Base-by-base conservation (phyloP, 1,139 yeast genomes). In the Scheffersomyces parashehatae region DNA sequence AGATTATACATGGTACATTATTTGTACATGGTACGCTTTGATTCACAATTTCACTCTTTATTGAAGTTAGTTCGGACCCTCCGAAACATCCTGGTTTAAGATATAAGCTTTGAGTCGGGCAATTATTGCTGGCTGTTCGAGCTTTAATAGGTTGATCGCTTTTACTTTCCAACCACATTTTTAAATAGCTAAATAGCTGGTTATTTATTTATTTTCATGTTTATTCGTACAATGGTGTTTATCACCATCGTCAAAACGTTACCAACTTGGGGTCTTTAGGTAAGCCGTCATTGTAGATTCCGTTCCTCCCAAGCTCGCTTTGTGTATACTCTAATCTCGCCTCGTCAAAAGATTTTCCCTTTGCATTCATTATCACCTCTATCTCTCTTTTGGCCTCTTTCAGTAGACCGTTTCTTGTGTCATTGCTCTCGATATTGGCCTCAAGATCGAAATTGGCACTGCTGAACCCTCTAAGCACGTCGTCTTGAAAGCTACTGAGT, bases 381-480 rank as follows among this genome's bases (percentile, higher is more conserved):
- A 88, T 81, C 43, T 70, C 76, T 11, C 55, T 55, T 57, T 81
- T 83, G 3, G 87, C 81, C 4, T 50, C 58, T 32, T 70, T 79
- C 59, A 81, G 83, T 36, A 88, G 68, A 0, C 95, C 95, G 12
- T 65, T 56, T 43, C 96, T 73, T 0, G 68, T 39, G 55, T 88
- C 96, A 30, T 67, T 67, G 10, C 64, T 60, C 11, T 69, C 53
- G 46, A 85, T 82, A 38, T 75, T 71, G 11, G 67, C 53, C 5
- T 57, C 56, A 28, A 87, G 60, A 58, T 84, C 80, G 56, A 88
- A 88, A 32, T 68, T 77, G 35, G 64, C 68, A 13, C 95, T 86
- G 33, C 73, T 68, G 32, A 88, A 64, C 0, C 96, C 96, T n/a
- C 70, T 68, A 41, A 82, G 88, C 20, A 81, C 56, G 59, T 88